Conservation (phyloP, 371 early-diverging fungal species). For the Mortierella sp. region DNA sequence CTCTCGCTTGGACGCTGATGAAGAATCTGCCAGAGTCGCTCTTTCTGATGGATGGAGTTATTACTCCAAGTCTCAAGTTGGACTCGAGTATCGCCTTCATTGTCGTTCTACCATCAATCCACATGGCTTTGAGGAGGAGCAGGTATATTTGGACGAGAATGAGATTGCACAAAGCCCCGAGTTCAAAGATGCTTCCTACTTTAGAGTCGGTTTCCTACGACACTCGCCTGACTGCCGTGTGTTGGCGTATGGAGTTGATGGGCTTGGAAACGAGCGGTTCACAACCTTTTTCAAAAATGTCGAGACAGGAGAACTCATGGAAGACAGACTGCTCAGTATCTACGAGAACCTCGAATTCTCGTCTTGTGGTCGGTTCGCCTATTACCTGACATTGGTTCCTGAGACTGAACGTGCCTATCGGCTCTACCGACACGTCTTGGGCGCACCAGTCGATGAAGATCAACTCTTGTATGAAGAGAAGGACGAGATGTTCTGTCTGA, state of each 20-base stretch:
- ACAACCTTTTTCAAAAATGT: constrained; percentile 63
- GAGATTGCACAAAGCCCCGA: constrained; percentile 55
- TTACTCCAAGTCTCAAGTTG: constrained; percentile 62
- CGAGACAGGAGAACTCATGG: constrained; percentile 50
- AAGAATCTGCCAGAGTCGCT: constrained; percentile 59
- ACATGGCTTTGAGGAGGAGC: constrained; percentile 29
- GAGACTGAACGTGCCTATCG: constrained; percentile 67
- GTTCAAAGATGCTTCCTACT: constrained; percentile 57
- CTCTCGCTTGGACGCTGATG: constrained; percentile 63
- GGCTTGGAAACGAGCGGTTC: constrained; percentile 63
- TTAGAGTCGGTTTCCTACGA: constrained; percentile 64
- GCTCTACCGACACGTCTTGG: constrained; percentile 61
- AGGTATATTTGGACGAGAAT: constrained; percentile 68
- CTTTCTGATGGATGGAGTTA: constrained; percentile 67
- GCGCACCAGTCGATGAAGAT: constrained; percentile 53
- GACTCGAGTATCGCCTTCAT: constrained; percentile 65
- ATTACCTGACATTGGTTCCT: constrained; percentile 61
- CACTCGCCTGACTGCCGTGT: constrained; percentile 59
- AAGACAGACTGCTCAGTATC: constrained; percentile 58
- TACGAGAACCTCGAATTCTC: constrained; percentile 69
- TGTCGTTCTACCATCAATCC: constrained; percentile 53
- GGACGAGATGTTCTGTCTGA: constrained; percentile 70
- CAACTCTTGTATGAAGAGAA: constrained; percentile 63
- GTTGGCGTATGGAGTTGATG: constrained; percentile 68
- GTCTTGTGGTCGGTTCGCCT: constrained; percentile 57